Percentiles rank a stretch among this genome's conserved stretches.
phyloP scores from a whole-genome alignment of 2,329 filamentous ascomycete genomes.

The Penicillium sp. region DNA sequence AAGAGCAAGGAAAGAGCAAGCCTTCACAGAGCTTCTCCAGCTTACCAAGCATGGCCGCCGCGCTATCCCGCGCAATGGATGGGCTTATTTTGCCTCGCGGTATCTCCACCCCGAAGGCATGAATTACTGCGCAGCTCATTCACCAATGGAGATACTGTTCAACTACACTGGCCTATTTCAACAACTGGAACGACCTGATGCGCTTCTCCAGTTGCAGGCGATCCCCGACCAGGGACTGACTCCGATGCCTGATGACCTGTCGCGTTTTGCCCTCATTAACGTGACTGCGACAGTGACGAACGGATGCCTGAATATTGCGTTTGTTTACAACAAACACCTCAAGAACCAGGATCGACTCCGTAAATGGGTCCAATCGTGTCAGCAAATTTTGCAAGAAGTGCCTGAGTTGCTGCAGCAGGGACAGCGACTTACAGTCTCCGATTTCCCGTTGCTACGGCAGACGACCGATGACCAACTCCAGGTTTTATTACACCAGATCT shows the following conservation, averaged over 20 bases:
- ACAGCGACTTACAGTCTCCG: slow-evolving; percentile 2
- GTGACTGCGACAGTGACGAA: neutral
- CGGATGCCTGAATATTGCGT: neutral
- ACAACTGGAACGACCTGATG: slow-evolving; percentile 51
- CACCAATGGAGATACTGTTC: slow-evolving; percentile 61
- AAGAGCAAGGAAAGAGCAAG: neutral
- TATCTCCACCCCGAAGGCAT: slow-evolving; percentile 4
- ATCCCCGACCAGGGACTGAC: neutral
- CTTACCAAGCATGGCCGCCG: slow-evolving; percentile 36
- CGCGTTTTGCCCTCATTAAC: slow-evolving; percentile 30
- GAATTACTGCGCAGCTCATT: slow-evolving; percentile 34
- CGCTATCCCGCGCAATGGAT: slow-evolving; percentile 47
- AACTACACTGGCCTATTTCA: slow-evolving; percentile 56
- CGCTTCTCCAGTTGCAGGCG: slow-evolving; percentile 42
- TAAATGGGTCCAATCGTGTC: slow-evolving; percentile 1
- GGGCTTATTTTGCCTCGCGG: slow-evolving; percentile 53
- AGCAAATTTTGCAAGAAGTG: neutral
- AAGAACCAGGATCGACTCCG: neutral
- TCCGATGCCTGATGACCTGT: slow-evolving; percentile 4
- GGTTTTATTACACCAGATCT: slow-evolving; percentile 2
- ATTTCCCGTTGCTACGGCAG: slow-evolving; percentile 9
- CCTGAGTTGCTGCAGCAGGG: neutral
- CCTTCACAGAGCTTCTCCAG: neutral
- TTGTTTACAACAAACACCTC: neutral
- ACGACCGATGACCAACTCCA: neutral